Evolutionary conservation across 345 rosid genomes (phyloP).

Genomic region (Eucalyptus marginata): DNA sequence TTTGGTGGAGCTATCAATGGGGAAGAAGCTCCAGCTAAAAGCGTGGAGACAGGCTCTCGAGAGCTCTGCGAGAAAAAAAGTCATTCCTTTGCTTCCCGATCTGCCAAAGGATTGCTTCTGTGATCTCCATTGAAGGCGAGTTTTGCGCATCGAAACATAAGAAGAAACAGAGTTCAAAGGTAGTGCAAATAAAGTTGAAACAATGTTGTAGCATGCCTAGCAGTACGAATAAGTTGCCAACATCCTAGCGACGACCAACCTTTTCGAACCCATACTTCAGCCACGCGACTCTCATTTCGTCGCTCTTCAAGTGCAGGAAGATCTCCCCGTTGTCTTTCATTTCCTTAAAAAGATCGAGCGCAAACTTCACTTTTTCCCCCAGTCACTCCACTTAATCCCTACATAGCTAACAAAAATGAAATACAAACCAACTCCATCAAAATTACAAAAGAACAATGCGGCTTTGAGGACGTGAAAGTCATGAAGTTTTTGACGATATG

Average conservation of each 20-base stretch:
- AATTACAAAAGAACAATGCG: background rate
- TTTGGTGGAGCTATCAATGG: background rate
- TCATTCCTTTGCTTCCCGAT: background rate
- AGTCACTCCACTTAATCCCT: background rate
- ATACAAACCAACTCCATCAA: background rate
- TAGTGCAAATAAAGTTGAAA: background rate
- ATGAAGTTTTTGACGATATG: background rate
- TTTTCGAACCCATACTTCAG: background rate
- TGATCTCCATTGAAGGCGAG: background rate
- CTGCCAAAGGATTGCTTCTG: background rate
- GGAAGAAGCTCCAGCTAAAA: background rate
- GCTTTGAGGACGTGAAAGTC: background rate
- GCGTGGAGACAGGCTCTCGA: background rate
- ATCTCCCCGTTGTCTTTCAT: background rate
- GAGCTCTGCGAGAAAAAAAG: background rate
- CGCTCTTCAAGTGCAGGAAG: background rate
- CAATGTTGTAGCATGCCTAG: background rate
- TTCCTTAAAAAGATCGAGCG: background rate
- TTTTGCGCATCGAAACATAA: background rate
- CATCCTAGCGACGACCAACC: background rate
- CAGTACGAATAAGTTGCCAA: background rate
- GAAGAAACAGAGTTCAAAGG: background rate
- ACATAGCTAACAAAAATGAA: background rate
- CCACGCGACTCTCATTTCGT: background rate
- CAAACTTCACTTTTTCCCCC: background rate